phyloP scores from a whole-genome alignment of 2,329 filamentous ascomycete species.

The Trichoderma koningii region DNA sequence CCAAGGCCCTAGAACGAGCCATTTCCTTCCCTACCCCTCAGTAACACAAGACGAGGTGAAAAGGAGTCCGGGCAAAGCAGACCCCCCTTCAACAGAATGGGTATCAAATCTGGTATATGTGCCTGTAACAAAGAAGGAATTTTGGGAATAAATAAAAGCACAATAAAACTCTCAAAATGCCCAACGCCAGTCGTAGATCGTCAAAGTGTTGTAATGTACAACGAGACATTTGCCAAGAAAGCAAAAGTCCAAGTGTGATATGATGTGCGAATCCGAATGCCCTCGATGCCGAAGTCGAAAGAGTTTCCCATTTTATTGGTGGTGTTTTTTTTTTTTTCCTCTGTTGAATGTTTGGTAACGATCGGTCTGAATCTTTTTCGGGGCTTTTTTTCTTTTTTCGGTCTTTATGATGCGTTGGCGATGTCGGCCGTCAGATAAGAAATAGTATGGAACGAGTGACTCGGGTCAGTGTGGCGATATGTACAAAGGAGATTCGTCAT shows the following conservation, averaged over 20 bases:
- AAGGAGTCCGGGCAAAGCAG: conserved; percentile 17
- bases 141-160: conserved; percentile 16
- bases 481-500: conserved; percentile 27
- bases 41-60: conserved; percentile 25
- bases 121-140: conserved; percentile 23
- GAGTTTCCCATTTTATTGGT: conserved; percentile 21
- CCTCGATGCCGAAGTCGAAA: conserved; percentile 2
- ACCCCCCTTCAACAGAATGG: conserved; percentile 25
- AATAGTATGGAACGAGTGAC: conserved; percentile 26
- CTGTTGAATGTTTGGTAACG: not conserved
- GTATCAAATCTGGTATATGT: conserved; percentile 34
- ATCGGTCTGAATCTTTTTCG: not conserved
- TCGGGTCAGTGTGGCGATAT: conserved; percentile 13
- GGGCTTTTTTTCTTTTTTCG: conserved; percentile 14
- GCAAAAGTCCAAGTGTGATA: not conserved
- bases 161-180: not conserved
- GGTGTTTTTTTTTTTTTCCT: not conserved
- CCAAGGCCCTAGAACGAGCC: conserved; percentile 2
- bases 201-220: conserved; percentile 24
- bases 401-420: not conserved
- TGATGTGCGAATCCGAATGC: not conserved
- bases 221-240: conserved; percentile 15
- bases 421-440: not conserved
- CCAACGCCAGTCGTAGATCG: conserved; percentile 24
- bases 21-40: not conserved